Evolutionary conservation across 2,329 filamentous ascomycete genomes (phyloP), one percentile per base, ranked within the genome.

Genomic region (Rhexocercosporidium sp.): DNA sequence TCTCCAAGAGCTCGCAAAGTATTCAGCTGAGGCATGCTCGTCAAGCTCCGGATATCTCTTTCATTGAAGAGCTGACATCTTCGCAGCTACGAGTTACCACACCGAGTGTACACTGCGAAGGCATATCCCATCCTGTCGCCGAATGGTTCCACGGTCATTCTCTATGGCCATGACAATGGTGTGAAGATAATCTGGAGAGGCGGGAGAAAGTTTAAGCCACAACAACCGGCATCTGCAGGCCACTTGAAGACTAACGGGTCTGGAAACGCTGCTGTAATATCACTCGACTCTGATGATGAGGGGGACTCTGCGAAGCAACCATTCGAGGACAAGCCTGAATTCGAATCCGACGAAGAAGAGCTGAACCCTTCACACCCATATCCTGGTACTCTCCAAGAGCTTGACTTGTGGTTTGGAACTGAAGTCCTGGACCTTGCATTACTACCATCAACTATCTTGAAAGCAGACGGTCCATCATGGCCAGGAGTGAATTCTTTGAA

Each of bases 141-240:
- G 1, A 88, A 91, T 73, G 88, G 88, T 41, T 88, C 88, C 7
- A 87, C 84, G 2, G 84, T 90, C 73, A 76, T 90, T 29, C 78
- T 91, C 53, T 89, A 89, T 72, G 88, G 86, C 54, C 88, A 90
- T 72, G 86, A 89, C 67, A 87, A 85, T 76, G 88, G 88, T 53
- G 78, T 90, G 49, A 87, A 84, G 3, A 73, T 90, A 44, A 77
- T 87, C 27, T 91, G 88, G 88, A 84, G 87, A 49, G 88, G 88
- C 54, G 88, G 88, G 12, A 83, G 82, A 60, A 81, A 82, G n/a
- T 85, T 90, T 72, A 90, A 88, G 74, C 69, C 80, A 29, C 77
- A 80, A 44, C 80, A 82, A 61, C 72, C 75, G 18, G 68, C 71
- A 1, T 66, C 74, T 18, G 70, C 74, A 56, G 62, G 66, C 7